phyloP scores from a whole-genome alignment of 2,329 filamentous ascomycete species.

The Thelonectria discophora region DNA sequence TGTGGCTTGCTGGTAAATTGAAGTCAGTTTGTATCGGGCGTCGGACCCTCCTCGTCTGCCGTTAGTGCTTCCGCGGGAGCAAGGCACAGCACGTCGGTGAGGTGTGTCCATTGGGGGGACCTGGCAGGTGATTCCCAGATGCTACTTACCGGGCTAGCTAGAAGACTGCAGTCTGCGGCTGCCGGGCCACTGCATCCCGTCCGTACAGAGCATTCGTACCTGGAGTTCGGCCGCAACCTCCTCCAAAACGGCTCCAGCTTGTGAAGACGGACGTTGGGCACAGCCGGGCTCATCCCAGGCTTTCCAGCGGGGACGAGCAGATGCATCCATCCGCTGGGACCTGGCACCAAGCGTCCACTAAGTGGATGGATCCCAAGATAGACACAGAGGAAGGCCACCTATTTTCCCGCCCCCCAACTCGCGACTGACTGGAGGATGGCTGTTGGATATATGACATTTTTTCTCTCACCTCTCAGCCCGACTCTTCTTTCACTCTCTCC shows the following conservation, averaged over 20 bases:
- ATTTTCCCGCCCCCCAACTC: constrained; percentile 21
- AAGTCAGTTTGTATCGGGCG: constrained; percentile 11
- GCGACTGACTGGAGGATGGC: constrained; percentile 10
- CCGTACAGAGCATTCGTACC: background rate
- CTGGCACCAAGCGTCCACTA: constrained; percentile 31
- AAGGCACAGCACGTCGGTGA: constrained; percentile 6
- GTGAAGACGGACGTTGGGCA: constrained; percentile 23
- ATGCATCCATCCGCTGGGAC: constrained; percentile 29
- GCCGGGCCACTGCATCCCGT: background rate
- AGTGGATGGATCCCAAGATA: constrained; percentile 12
- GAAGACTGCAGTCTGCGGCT: too few relatives aligned
- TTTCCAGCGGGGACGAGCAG: constrained; percentile 7
- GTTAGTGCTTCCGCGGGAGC: constrained; percentile 10
- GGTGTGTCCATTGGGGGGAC: constrained; percentile 1
- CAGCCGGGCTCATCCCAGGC: constrained; percentile 36
- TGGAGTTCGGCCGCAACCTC: too few relatives aligned
- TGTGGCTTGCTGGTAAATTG: background rate
- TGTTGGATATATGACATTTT: constrained; percentile 10
- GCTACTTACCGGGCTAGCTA: too few relatives aligned
- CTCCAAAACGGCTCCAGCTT: background rate
- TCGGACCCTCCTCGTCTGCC: background rate
- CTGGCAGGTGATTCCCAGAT: background rate
- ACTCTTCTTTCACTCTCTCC: constrained; percentile 3
- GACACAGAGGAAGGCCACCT: constrained; percentile 2
- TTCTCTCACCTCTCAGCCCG: constrained; percentile 3